These are phyloP conservation scores for Beta lomatogona DNA, from an alignment of 179 eudicot genomes.

Conservation along the genomic window DNA sequence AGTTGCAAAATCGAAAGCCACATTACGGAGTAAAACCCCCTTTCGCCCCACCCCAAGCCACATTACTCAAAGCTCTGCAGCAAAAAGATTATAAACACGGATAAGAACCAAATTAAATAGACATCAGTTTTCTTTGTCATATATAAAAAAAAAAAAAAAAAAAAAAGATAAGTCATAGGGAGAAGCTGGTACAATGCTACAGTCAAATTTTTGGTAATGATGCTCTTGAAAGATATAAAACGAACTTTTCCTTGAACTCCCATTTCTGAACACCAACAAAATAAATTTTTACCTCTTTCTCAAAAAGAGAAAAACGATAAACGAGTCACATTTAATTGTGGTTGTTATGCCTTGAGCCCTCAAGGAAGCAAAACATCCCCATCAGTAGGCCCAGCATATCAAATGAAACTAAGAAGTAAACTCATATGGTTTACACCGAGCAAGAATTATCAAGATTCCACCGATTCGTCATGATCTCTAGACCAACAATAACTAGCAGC, in stretches of 20 bases:
- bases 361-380: neutral
- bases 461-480: neutral
- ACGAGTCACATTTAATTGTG: neutral
- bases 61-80: neutral
- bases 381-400: neutral
- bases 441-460: neutral
- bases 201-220: no score
- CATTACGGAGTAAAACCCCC: neutral
- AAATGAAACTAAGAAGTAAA: neutral
- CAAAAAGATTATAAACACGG: neutral
- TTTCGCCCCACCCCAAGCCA: no score
- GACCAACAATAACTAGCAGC: neutral
- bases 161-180: no score
- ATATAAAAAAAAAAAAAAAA: no score
- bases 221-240: no score
- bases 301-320: no score
- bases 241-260: no score
- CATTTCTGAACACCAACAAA: no score
- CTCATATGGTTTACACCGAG: neutral
- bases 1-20: neutral
- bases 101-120: no score
- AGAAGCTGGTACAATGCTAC: no score
- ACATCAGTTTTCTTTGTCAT: no score
- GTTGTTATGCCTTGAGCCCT: neutral
- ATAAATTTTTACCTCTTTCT: no score